phyloP scores from a whole-genome alignment of 305 asterid genomes.

The Fraxinus dipetala region DNA sequence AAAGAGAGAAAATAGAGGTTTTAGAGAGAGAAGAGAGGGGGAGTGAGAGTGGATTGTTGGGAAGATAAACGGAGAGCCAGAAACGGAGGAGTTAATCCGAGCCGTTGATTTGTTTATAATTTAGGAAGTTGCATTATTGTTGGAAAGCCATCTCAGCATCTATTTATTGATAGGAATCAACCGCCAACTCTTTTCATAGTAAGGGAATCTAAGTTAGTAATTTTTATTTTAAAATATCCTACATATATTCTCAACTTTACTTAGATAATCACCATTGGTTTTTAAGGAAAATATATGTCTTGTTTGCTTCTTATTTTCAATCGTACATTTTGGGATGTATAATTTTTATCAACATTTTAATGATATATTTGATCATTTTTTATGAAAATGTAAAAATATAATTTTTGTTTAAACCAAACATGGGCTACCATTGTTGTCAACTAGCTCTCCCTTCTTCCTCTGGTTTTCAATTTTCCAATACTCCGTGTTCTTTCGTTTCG shows the following conservation, averaged over 20 bases:
- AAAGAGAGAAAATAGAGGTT: not conserved
- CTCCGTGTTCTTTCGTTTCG: too few species aligned
- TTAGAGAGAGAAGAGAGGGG: conserved; percentile 18
- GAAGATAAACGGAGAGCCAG: conserved; percentile 62
- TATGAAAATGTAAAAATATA: too few species aligned
- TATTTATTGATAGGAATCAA: conserved; percentile 13
- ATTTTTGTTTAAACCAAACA: too few species aligned
- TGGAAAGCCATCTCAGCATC: conserved; percentile 34
- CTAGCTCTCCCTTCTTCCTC: too few species aligned
- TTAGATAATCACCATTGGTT: not conserved
- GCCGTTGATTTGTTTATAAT: conserved; percentile 44
- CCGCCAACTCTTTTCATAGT: not conserved
- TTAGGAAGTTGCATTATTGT: conserved; percentile 44
- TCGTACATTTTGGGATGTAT: too few species aligned
- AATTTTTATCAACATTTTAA: too few species aligned
- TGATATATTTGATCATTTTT: too few species aligned
- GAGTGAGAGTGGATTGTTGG: conserved; percentile 33
- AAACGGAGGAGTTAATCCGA: conserved; percentile 49
- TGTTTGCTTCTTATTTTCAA: too few species aligned
- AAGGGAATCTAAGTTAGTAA: not conserved
- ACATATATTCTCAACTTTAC: not conserved
- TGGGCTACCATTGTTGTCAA: too few species aligned
- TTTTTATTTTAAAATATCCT: not conserved
- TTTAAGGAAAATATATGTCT: too few species aligned
- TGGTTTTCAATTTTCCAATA: too few species aligned